A percentile compares a stretch with the other conserved stretches of the same genome.
These are phyloP conservation scores for Boletus rubroflammeus DNA, from an alignment of 768 basidiomycete species.

Conservation along the genomic window DNA sequence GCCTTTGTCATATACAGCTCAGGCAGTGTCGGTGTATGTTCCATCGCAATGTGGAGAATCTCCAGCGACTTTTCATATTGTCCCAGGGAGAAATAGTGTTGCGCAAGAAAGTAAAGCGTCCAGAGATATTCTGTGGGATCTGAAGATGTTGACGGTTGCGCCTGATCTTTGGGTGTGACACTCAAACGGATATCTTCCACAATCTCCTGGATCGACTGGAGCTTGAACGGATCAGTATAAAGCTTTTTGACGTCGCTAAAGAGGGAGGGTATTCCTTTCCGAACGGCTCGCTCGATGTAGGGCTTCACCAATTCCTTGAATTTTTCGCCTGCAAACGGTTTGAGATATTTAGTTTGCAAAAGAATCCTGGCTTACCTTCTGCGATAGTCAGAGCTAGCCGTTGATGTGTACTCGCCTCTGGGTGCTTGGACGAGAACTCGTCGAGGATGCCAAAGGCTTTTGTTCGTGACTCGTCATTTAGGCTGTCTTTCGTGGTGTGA, in stretches of 20 bases:
- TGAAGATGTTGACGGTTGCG: conserved; percentile 19
- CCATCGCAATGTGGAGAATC: conserved; percentile 60
- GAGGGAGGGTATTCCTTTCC: conserved; percentile 87
- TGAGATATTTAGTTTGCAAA: neutral
- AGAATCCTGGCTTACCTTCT: conserved; percentile 34
- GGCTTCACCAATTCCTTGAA: conserved; percentile 62
- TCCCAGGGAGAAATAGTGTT: conserved; percentile 73
- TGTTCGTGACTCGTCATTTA: conserved; percentile 47
- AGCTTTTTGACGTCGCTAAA: conserved; percentile 90
- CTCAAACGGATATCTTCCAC: conserved; percentile 48
- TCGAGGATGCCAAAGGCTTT: conserved; percentile 56
- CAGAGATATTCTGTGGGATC: conserved; percentile 85
- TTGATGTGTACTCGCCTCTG: conserved; percentile 65
- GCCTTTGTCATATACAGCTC: conserved; percentile 83
- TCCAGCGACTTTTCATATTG: conserved; percentile 47
- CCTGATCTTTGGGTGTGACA: conserved; percentile 36
- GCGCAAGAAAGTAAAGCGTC: conserved; percentile 93
- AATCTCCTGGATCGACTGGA: conserved; percentile 62
- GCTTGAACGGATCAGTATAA: conserved; percentile 65
- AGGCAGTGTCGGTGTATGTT: conserved; percentile 91
- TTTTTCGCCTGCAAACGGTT: conserved; percentile 44
- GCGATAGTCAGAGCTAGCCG: conserved; percentile 73
- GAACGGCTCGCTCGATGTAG: conserved; percentile 69
- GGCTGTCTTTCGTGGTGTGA: conserved; percentile 31
- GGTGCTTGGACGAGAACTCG: conserved; percentile 58